Conservation (phyloP, 371 early-diverging fungal genomes). For the Conidiobolus coronatus region DNA sequence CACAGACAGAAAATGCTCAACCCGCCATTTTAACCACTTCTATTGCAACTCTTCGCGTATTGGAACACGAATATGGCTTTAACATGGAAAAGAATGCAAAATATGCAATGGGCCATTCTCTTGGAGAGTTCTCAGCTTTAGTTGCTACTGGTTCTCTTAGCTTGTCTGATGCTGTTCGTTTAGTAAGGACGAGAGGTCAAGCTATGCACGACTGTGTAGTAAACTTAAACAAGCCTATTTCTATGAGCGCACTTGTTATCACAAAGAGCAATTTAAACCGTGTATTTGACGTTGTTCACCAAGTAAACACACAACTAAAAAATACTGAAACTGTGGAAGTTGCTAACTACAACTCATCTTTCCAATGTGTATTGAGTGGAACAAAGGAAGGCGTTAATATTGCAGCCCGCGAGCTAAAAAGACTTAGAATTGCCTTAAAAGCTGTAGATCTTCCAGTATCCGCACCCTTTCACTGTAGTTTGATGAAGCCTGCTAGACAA, state of each 20-base stretch:
- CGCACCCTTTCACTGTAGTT: slow-evolving; percentile 82
- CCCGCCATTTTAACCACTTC: slow-evolving; percentile 85
- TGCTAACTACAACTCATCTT: slow-evolving; percentile 72
- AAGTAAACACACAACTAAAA: slow-evolving; percentile 29
- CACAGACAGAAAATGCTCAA: slow-evolving; percentile 74
- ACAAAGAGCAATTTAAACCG: slow-evolving; percentile 42
- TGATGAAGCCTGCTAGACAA: slow-evolving; percentile 70
- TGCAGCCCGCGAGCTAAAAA: slow-evolving; percentile 54
- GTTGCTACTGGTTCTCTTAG: slow-evolving; percentile 56
- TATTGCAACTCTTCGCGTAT: slow-evolving; percentile 62
- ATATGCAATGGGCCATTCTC: slow-evolving; percentile 72
- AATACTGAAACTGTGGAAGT: slow-evolving; percentile 46
- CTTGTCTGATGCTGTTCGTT: slow-evolving; percentile 51
- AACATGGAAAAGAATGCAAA: slow-evolving; percentile 40
- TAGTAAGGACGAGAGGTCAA: slow-evolving; percentile 66
- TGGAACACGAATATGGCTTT: slow-evolving; percentile 50
- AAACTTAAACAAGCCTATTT: slow-evolving; percentile 32
- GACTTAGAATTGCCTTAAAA: slow-evolving; percentile 52
- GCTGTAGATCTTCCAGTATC: slow-evolving; percentile 80
- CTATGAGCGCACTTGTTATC: slow-evolving; percentile 76
- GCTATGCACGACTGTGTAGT: slow-evolving; percentile 65
- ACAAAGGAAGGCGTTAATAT: slow-evolving; percentile 66
- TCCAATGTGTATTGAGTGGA: slow-evolving; percentile 78
- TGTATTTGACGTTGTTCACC: slow-evolving; percentile 35
- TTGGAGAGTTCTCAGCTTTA: slow-evolving; percentile 85